phyloP scores from a whole-genome alignment of 1,139 yeast genomes.

The Lodderomyces orthopsilosis region DNA sequence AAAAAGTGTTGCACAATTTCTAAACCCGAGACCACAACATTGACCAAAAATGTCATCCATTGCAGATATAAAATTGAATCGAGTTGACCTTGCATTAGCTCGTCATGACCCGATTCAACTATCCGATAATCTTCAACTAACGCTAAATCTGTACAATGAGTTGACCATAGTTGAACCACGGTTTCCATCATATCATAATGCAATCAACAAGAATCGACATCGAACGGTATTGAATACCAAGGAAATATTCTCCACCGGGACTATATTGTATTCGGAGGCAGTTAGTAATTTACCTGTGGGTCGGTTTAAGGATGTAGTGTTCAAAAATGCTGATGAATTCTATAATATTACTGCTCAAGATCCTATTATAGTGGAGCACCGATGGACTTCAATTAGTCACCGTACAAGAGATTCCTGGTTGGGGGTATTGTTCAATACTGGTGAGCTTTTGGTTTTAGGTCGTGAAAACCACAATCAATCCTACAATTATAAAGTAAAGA shows the following conservation, averaged over 20 bases:
- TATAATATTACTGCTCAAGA: slow-evolving; percentile 33
- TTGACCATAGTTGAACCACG: slow-evolving; percentile 39
- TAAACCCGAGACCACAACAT: slow-evolving; percentile 2
- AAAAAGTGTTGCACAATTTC: background rate
- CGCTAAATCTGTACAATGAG: slow-evolving; percentile 35
- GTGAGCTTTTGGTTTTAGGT: slow-evolving; percentile 34
- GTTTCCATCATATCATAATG: slow-evolving; percentile 34
- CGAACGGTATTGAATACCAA: slow-evolving; percentile 25
- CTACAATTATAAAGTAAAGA: slow-evolving; percentile 24
- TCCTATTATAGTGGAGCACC: slow-evolving; percentile 34
- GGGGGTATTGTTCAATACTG: slow-evolving; percentile 38
- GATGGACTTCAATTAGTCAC: slow-evolving; percentile 31
- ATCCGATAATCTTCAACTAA: slow-evolving; percentile 38
- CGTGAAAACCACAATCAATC: slow-evolving; percentile 21
- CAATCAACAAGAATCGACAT: slow-evolving; percentile 17
- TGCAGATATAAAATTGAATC: slow-evolving; percentile 19
- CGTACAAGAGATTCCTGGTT: slow-evolving; percentile 28
- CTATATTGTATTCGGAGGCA: slow-evolving; percentile 29
- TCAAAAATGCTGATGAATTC: slow-evolving; percentile 28
- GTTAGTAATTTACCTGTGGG: slow-evolving; percentile 30
- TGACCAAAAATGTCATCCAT: slow-evolving; percentile 15
- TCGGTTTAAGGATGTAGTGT: slow-evolving; percentile 24
- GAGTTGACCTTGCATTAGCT: slow-evolving; percentile 23
- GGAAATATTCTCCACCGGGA: slow-evolving; percentile 27
- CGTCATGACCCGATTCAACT: slow-evolving; percentile 34